Evolutionary conservation across 2,329 filamentous ascomycete species (phyloP).

Genomic region (Drechslerella dactyloides): DNA sequence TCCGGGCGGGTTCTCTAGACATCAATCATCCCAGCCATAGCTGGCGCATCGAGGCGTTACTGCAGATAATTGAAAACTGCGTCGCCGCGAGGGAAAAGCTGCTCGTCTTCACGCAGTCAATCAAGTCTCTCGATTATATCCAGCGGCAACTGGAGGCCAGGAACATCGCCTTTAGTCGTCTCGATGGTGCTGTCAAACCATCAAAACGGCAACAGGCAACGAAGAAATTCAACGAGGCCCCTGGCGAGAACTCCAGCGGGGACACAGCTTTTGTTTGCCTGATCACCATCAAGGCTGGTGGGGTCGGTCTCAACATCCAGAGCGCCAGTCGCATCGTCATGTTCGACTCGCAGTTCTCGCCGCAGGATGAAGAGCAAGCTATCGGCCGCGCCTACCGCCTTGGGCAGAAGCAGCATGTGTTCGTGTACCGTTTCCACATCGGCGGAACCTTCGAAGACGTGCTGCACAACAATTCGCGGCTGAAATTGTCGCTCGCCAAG

Average conservation of each 20-base stretch:
- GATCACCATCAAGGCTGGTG: constrained; percentile 83
- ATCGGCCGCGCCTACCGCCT: constrained; percentile 85
- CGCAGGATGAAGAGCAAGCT: constrained; percentile 81
- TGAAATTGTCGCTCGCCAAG: constrained; percentile 79
- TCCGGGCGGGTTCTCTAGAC: constrained; percentile 53
- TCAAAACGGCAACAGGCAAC: constrained; percentile 67
- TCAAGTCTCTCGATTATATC: constrained; percentile 62
- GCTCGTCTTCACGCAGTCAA: constrained; percentile 78
- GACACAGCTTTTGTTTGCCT: constrained; percentile 68
- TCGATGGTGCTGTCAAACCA: constrained; percentile 72
- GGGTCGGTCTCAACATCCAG: constrained; percentile 80
- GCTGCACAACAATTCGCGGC: constrained; percentile 75
- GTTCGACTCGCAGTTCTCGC: constrained; percentile 83
- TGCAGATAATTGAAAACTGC: constrained; percentile 72
- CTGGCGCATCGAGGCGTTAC: constrained; percentile 71
- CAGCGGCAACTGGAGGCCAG: background rate
- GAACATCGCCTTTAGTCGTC: constrained; percentile 63
- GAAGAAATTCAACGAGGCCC: too few relatives aligned
- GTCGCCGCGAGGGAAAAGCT: constrained; percentile 71
- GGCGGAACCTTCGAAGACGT: constrained; percentile 80
- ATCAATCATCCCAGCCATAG: constrained; percentile 63
- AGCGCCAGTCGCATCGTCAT: constrained; percentile 86
- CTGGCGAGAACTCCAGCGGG: constrained; percentile 73
- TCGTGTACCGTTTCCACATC: constrained; percentile 79
- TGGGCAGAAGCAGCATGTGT: constrained; percentile 79